Conservation (phyloP, 164 flowering plant species). For the Pachysandra terminalis region DNA sequence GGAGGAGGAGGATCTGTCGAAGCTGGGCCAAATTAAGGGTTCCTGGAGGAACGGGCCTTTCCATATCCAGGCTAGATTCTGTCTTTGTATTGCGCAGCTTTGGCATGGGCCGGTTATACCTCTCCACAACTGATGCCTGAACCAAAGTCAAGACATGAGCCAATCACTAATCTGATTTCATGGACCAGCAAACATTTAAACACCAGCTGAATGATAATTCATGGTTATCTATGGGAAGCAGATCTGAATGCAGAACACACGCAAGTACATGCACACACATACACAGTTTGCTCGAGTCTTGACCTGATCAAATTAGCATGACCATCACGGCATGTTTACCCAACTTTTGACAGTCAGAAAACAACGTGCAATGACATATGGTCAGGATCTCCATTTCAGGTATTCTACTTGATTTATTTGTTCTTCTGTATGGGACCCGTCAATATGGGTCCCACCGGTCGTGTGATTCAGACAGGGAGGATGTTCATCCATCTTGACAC, state of each 20-base stretch:
- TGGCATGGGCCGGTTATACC: conserved; percentile 70
- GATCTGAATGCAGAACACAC: no score
- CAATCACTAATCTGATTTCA: neutral
- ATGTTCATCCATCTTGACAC: neutral
- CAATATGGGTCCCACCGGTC: neutral
- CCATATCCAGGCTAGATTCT: conserved; percentile 54
- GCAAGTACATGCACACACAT: no score
- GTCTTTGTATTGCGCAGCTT: conserved; percentile 65
- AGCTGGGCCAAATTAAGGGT: conserved; percentile 71
- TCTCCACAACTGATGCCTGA: conserved; percentile 72
- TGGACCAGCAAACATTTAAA: neutral
- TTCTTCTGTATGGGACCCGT: no score
- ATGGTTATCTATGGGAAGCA: no score
- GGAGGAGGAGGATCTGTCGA: conserved; percentile 63
- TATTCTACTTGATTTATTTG: no score
- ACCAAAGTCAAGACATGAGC: conserved; percentile 3
- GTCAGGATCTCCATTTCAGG: no score
- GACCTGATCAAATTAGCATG: neutral
- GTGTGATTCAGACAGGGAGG: neutral
- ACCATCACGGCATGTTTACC: neutral
- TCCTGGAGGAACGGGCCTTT: conserved; percentile 57
- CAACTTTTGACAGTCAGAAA: neutral
- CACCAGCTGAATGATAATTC: neutral
- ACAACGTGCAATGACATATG: no score
- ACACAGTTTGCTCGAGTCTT: no score